phyloP scores from a whole-genome alignment of 2,329 filamentous ascomycete species.

The Teratosphaeria destructans region DNA sequence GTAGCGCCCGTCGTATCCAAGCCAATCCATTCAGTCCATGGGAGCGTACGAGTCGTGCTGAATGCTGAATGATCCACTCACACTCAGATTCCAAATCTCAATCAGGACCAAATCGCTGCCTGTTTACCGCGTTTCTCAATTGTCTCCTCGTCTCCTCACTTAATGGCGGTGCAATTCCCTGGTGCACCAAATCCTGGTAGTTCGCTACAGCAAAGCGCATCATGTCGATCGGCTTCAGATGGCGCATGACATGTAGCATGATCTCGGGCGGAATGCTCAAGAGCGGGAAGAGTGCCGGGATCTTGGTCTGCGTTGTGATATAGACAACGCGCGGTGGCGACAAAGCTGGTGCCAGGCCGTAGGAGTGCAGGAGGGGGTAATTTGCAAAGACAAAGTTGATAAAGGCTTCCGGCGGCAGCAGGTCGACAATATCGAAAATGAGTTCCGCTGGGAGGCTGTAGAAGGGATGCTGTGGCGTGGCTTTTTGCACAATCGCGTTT shows the following conservation, averaged over 20 bases:
- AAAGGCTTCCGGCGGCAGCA: conserved; percentile 30
- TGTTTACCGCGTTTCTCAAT: conserved; percentile 14
- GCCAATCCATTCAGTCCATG: neutral
- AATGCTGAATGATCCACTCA: neutral
- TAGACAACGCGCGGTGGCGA: conserved; percentile 20
- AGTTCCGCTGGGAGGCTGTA: conserved; percentile 37
- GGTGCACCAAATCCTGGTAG: conserved; percentile 23
- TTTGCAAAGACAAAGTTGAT: conserved; percentile 38
- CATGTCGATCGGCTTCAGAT: conserved; percentile 26
- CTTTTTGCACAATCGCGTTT: neutral
- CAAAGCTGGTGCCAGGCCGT: conserved; percentile 26
- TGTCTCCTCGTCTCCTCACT: conserved; percentile 16
- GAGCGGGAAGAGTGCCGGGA: conserved; percentile 20
- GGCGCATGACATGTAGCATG: conserved; percentile 26
- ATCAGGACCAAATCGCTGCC: neutral
- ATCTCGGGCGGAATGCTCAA: conserved; percentile 31
- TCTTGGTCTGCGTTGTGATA: conserved; percentile 20
- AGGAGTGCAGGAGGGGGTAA: conserved; percentile 33
- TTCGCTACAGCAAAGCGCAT: conserved; percentile 31
- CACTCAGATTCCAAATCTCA: neutral
- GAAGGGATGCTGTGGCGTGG: conserved; percentile 22
- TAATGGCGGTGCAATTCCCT: conserved; percentile 26
- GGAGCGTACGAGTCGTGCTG: neutral
- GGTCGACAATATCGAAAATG: conserved; percentile 34
- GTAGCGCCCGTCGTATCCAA: neutral